Base-by-base conservation (phyloP, 2,329 filamentous ascomycete genomes). In the Aspergillus tubingensis region DNA sequence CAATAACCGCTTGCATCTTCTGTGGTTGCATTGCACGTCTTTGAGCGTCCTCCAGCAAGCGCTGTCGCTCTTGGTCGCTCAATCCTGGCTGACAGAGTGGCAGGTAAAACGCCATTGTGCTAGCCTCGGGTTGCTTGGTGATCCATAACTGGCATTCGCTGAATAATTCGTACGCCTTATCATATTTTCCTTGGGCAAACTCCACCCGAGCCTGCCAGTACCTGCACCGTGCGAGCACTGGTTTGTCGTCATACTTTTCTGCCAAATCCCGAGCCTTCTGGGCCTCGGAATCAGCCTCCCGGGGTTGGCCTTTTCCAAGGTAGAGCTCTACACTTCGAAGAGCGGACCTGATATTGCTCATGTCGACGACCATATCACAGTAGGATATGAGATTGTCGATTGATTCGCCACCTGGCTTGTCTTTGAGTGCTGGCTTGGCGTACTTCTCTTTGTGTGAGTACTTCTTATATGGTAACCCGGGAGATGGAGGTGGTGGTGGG, bases 171-270 rank as follows among this genome's bases (percentile, higher is more conserved):
- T 41, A 44, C 25, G 71, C 69, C 10, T 55, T 56, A 8, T 47
- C 19, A 36, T 62, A 36, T 15, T 67, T 61, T 5, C 55, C 57
- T 19, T 61, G 64, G 15, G 58, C 30, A 48, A 68, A 65, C 41
- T 68, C 61, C 17, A 73, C 63, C 15, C 67, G 63, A 8, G 69
- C 70, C 54, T 70, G 57, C 71, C 71, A 73, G 62, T 68, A 73
- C 25, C 64, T 43, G 38, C 70, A 72, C 38, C 60, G 62, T 8
- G 64, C 67, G 19, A 53, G 48, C 1, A 41, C 51, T 8, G 60
- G 17, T 11, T 56, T 50, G 3, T 68, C 21, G 0, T 53, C 39
- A 1, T 60, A 21, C 8, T 39, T 38, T 27, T 52, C 27, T 11
- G 67, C 63, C n/a, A 62, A 13, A 1, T 50, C 5, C 1, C 67